Evolutionary conservation across 495 filamentous ascomycete species (phyloP).

Genomic region (Coniosporium apollinis): DNA sequence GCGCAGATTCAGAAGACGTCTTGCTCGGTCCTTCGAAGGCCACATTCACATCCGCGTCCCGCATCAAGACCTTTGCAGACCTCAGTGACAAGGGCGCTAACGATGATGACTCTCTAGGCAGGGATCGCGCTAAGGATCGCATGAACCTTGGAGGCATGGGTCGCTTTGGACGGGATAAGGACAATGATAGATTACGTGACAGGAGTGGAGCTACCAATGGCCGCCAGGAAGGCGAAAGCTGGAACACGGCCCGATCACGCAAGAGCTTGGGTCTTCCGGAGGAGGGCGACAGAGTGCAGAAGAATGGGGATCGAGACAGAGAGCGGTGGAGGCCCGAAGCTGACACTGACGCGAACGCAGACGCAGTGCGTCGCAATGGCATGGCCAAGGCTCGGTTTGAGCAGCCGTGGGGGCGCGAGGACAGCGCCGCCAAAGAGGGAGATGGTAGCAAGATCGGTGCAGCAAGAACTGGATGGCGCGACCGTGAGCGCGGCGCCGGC

Average conservation of each 20-base stretch:
- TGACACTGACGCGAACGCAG: constrained; percentile 8
- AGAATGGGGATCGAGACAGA: constrained; percentile 51
- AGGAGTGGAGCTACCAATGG: constrained; percentile 26
- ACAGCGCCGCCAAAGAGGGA: constrained; percentile 21
- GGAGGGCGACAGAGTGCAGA: constrained; percentile 35
- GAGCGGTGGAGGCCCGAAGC: constrained; percentile 24
- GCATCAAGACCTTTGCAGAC: constrained; percentile 33
- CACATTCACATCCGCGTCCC: constrained; percentile 68
- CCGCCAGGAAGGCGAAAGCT: constrained; percentile 37
- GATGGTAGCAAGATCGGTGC: constrained; percentile 21
- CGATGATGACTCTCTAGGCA: too few relatives aligned
- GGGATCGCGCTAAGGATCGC: constrained; percentile 3
- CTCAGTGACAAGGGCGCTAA: too few relatives aligned
- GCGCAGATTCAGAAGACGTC: constrained; percentile 45
- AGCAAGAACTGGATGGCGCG: constrained; percentile 26
- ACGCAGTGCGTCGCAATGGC: constrained; percentile 4
- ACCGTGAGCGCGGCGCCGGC: constrained; percentile 9
- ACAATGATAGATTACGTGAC: constrained; percentile 27
- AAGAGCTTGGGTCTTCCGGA: constrained; percentile 36
- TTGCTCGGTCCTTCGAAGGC: constrained; percentile 79
- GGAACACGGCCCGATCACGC: constrained; percentile 38
- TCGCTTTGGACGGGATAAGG: constrained; percentile 15
- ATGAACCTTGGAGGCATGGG: constrained; percentile 38
- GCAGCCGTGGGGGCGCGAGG: constrained; percentile 23
- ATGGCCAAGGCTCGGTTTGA: constrained; percentile 10